Evolutionary conservation across 2,329 filamentous ascomycete species (phyloP), one percentile per base, ranked within the genome.

Genomic region (Davidsoniella neocaledoniae): DNA sequence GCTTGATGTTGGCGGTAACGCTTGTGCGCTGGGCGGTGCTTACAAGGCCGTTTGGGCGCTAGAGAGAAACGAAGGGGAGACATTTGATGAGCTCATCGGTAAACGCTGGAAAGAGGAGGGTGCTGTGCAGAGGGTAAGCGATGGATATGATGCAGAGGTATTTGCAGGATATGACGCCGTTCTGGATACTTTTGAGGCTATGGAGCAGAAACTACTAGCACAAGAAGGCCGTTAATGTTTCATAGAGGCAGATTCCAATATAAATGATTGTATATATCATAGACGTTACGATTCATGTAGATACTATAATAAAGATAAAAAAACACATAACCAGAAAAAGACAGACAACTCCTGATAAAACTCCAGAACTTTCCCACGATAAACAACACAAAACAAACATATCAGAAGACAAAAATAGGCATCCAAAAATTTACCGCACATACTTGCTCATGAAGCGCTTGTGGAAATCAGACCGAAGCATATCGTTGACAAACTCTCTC

Each of bases 401-500:
- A 12, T 33, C 29, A 10, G 29, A 33, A 25, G 19, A 23, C n/a
- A 23, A 19, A 47, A 36, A 3, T 5, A 10, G 7, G 12, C 2
- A 5, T 25, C 14, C 33, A 6, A 1, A 52, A 46, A 40, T 56
- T 56, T 66, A 78, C 63, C 74, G 66, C 55, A 79, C 74, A 56
- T 78, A 79, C 60, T 77, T 78, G 65, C 65, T 71, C 91, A 98
- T 98, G 65, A 98, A 98, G 55, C 87, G 81, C 67, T 88, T 91
- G 70, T 98, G 91, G 65, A 98, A 98, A 65, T 98, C 91, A 26
- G 87, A 95, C 54, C 90, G 80, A 55, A 96, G 68, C 60, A 94
- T 72, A 66, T 96, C 83, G 80, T 98, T 98, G 64, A 98, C 88
- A 67, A 98, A 98, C 65, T 94, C 88, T 69, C 90, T 93, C 69